These are phyloP conservation scores for Mycena leptocephala DNA, from an alignment of 768 basidiomycete species.

Conservation along the genomic window DNA sequence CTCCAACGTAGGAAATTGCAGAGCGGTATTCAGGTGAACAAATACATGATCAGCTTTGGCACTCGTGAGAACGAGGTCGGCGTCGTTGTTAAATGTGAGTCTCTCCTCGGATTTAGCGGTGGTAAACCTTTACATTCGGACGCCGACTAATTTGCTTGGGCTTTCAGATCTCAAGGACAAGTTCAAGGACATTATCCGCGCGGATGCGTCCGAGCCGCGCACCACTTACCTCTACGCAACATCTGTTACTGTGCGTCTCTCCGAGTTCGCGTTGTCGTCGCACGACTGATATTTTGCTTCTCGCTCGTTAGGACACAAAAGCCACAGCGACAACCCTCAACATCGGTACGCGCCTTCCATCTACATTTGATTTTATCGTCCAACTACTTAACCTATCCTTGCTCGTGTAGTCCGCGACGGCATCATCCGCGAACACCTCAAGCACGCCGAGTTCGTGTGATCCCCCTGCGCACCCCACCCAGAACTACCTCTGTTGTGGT, in stretches of 20 bases:
- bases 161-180: slow-evolving; percentile 36
- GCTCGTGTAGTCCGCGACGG: slow-evolving; percentile 32
- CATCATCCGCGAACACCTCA: slow-evolving; percentile 40
- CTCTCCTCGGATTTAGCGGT: background rate
- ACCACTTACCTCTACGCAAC: slow-evolving; percentile 38
- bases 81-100: slow-evolving; percentile 61
- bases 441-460: slow-evolving; percentile 40
- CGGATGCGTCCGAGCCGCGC: slow-evolving; percentile 21
- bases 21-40: slow-evolving; percentile 60
- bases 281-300: background rate
- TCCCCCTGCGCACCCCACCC: background rate
- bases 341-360: slow-evolving; percentile 17
- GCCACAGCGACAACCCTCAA: slow-evolving; percentile 38
- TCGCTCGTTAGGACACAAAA: slow-evolving; percentile 42
- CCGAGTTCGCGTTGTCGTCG: background rate
- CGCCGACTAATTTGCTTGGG: background rate
- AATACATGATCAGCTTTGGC: slow-evolving; percentile 55
- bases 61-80: slow-evolving; percentile 59
- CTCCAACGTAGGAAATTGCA: slow-evolving; percentile 37
- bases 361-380: background rate
- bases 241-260: slow-evolving; percentile 32
- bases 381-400: background rate
- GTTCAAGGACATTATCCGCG: slow-evolving; percentile 35
- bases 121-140: background rate
- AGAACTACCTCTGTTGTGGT: too few species aligned